Conservation (phyloP, 2,329 filamentous ascomycete genomes). For the Plenodomus tracheiphilus region DNA sequence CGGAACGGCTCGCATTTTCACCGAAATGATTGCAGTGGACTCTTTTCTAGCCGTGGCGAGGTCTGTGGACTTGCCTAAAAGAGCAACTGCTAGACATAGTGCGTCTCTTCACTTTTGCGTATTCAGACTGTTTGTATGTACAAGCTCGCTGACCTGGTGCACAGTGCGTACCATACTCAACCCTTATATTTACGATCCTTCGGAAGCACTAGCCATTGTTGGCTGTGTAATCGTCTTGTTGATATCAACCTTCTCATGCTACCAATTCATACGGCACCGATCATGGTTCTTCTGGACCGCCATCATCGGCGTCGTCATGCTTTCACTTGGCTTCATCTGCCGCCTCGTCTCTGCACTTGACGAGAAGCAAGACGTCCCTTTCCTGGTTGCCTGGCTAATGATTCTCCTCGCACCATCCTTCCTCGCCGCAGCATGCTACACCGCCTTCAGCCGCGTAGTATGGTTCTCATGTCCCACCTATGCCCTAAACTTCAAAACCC, state of each 20-base stretch:
- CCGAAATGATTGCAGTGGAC: slow-evolving; percentile 17
- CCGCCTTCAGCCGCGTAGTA: slow-evolving; percentile 53
- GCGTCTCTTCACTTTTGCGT: slow-evolving; percentile 10
- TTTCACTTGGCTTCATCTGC: slow-evolving; percentile 57
- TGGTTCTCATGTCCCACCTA: slow-evolving; percentile 44
- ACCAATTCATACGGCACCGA: slow-evolving; percentile 40
- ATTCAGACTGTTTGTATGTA: too few relatives aligned
- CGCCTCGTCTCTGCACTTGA: slow-evolving; percentile 49
- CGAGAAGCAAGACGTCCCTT: slow-evolving; percentile 39
- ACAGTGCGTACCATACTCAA: slow-evolving; percentile 23
- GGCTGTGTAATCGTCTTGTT: slow-evolving; percentile 49
- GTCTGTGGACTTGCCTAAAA: slow-evolving; percentile 27
- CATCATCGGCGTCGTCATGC: slow-evolving; percentile 45
- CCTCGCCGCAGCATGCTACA: slow-evolving; percentile 56
- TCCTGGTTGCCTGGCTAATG: slow-evolving; percentile 50
- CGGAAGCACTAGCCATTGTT: slow-evolving; percentile 48
- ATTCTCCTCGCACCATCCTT: slow-evolving; percentile 55
- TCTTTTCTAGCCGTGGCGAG: slow-evolving; percentile 10
- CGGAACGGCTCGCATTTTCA: slow-evolving; percentile 1
- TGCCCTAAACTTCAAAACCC: slow-evolving; percentile 46
- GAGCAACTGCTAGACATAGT: slow-evolving; percentile 23
- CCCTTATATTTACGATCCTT: slow-evolving; percentile 56
- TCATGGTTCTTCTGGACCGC: slow-evolving; percentile 45
- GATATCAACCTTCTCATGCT: slow-evolving; percentile 34
- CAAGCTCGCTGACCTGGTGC: neutral